A percentile compares a stretch with the other conserved stretches of the same genome.
Evolutionary conservation across 192 early-diverging fungal species (phyloP).

Genomic region (Funneliformis mosseae): DNA sequence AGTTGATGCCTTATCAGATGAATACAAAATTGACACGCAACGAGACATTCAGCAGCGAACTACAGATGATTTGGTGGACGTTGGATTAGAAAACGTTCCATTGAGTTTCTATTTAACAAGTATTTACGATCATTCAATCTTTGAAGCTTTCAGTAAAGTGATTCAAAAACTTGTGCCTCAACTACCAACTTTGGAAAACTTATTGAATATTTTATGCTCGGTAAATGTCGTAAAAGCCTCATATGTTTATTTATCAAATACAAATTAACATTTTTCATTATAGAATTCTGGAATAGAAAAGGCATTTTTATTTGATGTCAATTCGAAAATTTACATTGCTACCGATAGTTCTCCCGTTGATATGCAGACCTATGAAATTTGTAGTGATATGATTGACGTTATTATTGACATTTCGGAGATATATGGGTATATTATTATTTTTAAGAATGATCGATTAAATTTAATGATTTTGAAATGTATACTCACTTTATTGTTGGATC

Average conservation of each 20-base stretch:
- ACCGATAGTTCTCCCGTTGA: constrained; percentile 93
- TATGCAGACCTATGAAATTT: constrained; percentile 87
- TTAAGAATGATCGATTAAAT: constrained; percentile 1
- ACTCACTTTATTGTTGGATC: background rate
- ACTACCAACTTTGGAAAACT: constrained; percentile 82
- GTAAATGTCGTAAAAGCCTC: constrained; percentile 49
- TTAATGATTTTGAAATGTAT: background rate
- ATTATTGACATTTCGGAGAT: constrained; percentile 81
- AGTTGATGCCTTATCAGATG: constrained; percentile 93
- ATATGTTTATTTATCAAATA: background rate
- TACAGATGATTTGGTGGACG: constrained; percentile 81
- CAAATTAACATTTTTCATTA: background rate
- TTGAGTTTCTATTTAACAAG: constrained; percentile 87
- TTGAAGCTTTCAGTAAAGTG: constrained; percentile 93
- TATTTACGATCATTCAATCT: constrained; percentile 93
- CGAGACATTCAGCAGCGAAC: constrained; percentile 92
- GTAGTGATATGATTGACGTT: constrained; percentile 94
- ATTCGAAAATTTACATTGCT: constrained; percentile 92
- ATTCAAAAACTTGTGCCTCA: constrained; percentile 88
- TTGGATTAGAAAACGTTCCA: constrained; percentile 74
- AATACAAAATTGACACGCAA: constrained; percentile 95
- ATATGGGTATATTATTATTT: constrained; percentile 57
- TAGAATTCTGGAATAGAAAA: constrained; percentile 96
- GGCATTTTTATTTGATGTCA: constrained; percentile 89
- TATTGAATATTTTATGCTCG: constrained; percentile 91